phyloP scores from a whole-genome alignment of 2,329 filamentous ascomycete genomes.

The Huntiella moniliformis region DNA sequence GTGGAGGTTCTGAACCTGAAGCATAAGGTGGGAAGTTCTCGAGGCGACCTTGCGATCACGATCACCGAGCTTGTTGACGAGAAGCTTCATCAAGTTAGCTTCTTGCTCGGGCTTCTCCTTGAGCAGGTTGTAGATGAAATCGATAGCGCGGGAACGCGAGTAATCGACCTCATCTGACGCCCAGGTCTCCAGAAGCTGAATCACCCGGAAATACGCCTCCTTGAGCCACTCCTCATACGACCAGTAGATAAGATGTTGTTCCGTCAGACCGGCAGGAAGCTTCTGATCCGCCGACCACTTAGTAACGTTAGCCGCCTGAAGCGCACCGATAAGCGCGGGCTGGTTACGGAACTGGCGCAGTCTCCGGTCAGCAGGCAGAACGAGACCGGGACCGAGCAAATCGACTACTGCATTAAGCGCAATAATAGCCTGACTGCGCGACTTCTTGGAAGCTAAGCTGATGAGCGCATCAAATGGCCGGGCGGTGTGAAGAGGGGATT shows the following conservation, averaged over 20 bases:
- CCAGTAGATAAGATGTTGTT: constrained; percentile 70
- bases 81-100: constrained; percentile 70
- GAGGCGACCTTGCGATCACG: constrained; percentile 91
- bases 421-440: constrained; percentile 76
- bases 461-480: constrained; percentile 77
- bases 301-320: constrained; percentile 40
- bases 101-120: constrained; percentile 97
- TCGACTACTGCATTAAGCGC: constrained; percentile 89
- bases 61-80: constrained; percentile 95
- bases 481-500: constrained; percentile 83
- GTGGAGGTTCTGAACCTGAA: constrained; percentile 76
- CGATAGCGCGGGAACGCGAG: constrained; percentile 69
- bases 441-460: constrained; percentile 74
- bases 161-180: constrained; percentile 92
- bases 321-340: constrained; percentile 50
- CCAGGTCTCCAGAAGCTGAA: constrained; percentile 83
- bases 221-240: constrained; percentile 93
- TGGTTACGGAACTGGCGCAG: constrained; percentile 64
- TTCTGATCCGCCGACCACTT: constrained; percentile 50
- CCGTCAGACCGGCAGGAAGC: constrained; percentile 55
- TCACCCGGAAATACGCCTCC: constrained; percentile 75
- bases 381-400: constrained; percentile 71
- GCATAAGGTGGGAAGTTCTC: constrained; percentile 75
- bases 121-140: constrained; percentile 77
- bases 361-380: constrained; percentile 68